Percentiles rank a stretch among this genome's conserved stretches.
Evolutionary conservation across 352 stramenopile genomes (phyloP).

Genomic region (Globisporangium okanoganense): DNA sequence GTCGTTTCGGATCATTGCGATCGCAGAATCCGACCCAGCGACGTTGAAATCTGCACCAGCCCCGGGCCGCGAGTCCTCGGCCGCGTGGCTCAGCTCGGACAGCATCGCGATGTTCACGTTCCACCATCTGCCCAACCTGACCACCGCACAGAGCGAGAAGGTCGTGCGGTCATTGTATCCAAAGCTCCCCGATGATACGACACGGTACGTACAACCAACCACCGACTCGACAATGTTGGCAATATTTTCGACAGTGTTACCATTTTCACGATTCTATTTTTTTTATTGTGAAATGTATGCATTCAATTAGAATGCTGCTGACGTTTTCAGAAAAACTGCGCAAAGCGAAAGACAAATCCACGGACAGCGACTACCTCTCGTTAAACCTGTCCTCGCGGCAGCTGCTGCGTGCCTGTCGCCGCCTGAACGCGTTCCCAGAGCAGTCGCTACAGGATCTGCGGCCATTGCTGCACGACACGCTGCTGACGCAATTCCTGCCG

Average conservation of each 20-base stretch:
- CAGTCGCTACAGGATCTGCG: constrained; percentile 60
- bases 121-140: constrained; percentile 46
- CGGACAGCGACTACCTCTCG: constrained; percentile 41
- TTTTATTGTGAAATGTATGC: not conserved
- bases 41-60: constrained; percentile 26
- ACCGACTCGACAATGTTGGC: not conserved
- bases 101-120: constrained; percentile 82
- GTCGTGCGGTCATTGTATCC: constrained; percentile 55
- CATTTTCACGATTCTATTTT: too few species aligned
- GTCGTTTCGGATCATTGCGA: constrained; percentile 86
- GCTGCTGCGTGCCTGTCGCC: constrained; percentile 57
- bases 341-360: constrained; percentile 33
- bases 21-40: constrained; percentile 58
- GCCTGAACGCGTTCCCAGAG: constrained; percentile 63
- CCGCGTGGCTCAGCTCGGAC: constrained; percentile 71
- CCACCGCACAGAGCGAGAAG: constrained; percentile 33
- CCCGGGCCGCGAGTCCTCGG: constrained; percentile 38
- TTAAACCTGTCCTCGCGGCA: constrained; percentile 66
- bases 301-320: constrained; percentile 37
- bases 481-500: constrained; percentile 77
- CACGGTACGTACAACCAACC: constrained; percentile 51
- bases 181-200: constrained; percentile 42
- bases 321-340: constrained; percentile 52
- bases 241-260: not conserved
- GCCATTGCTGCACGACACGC: constrained; percentile 62